A percentile compares a stretch with the other conserved stretches of the same genome.
Evolutionary conservation across 2,329 filamentous ascomycete genomes (phyloP).

Genomic region (Phaeosphaeriaceae sp.): DNA sequence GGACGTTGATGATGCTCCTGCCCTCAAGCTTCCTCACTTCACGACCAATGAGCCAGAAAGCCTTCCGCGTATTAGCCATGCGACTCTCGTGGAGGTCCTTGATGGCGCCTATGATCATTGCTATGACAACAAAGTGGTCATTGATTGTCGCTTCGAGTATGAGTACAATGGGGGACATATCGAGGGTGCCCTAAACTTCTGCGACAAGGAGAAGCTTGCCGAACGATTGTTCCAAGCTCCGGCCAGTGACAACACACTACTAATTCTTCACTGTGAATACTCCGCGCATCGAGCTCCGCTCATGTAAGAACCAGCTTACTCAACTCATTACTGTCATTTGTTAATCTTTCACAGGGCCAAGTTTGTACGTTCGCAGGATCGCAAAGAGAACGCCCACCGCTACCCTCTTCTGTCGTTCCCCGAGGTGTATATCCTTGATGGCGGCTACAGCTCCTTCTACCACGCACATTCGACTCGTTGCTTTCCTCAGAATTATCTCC

Average conservation of each 20-base stretch:
- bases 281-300: constrained; percentile 94
- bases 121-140: constrained; percentile 83
- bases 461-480: constrained; percentile 78
- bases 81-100: constrained; percentile 84
- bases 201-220: constrained; percentile 89
- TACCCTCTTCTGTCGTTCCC: constrained; percentile 94
- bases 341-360: constrained; percentile 66
- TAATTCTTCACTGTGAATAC: constrained; percentile 98
- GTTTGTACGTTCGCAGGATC: constrained; percentile 88
- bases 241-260: constrained; percentile 75
- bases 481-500: constrained; percentile 93
- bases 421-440: constrained; percentile 95
- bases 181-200: constrained; percentile 91
- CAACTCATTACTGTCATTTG: neutral
- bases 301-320: constrained; percentile 63
- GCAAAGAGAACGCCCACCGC: constrained; percentile 80
- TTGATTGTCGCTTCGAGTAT: constrained; percentile 98
- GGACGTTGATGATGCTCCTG: constrained; percentile 80
- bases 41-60: constrained; percentile 82
- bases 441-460: constrained; percentile 95
- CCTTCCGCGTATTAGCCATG: constrained; percentile 83
- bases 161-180: constrained; percentile 98
- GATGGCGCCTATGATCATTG: constrained; percentile 80
- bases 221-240: constrained; percentile 72
- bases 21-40: constrained; percentile 83